Evolutionary conservation across 2,329 filamentous ascomycete species (phyloP), one percentile per base, ranked within the genome.

Genomic region (Penicillium sp.): DNA sequence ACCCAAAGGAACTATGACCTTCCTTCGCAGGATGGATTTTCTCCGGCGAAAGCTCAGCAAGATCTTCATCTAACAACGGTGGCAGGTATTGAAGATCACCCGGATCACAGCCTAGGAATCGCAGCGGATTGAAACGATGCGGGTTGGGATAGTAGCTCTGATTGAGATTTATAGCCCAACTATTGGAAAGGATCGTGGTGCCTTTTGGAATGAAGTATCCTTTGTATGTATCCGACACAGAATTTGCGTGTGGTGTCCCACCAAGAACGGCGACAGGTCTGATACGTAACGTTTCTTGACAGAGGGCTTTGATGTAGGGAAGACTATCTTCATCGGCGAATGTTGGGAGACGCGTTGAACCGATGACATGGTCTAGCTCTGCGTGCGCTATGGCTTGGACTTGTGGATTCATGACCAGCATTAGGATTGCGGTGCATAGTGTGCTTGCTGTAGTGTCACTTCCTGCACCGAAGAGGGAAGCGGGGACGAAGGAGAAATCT

Each of bases 1-100:
- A 76, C 0, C 80, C 81, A 60, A 82, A 83, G 1, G 60, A 70
- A 62, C 79, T 83, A 49, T 82, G 80, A 44, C 77, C 75, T 8
- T 75, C 70, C 16, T 62, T 62, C 16, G 59, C 61, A 26, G 66
- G 63, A 44, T 69, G 58, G 1, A 21, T 14, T 13, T 26, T 37
- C 21, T 37, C 9, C 6, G 54, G 48, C 16, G 43, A 55, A 7
- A 21, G 21, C 26, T 58, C 55, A 5, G 35, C 48, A n/a, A 60
- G 19, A 21, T 59, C 62, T 10, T 57, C 53, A 50, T 49, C 45
- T 26, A 51, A 47, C 19, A 50, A 29, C 2, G 19, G 5, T 14
- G 55, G 55, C 1, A 60, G 44, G 27, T 60, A 60, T 4, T 55
- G 14, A 11, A 61, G 53, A 21, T 31, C 48, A 16, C 51, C 35